Conservation (phyloP, 78 protist species). For the Salpingoeca rosetta region DNA sequence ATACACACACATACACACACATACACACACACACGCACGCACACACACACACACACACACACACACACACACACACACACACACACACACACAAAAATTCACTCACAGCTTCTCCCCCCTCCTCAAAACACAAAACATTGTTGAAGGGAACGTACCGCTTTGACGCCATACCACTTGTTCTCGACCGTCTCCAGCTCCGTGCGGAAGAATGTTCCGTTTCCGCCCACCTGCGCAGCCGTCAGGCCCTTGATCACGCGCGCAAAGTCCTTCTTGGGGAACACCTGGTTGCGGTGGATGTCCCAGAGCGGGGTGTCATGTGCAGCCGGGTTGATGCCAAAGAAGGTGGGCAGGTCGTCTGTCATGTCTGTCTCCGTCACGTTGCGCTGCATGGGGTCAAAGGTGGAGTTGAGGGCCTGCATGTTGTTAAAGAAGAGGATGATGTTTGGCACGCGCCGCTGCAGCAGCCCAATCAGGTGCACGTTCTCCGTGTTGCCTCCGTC, state of each 20-base stretch:
- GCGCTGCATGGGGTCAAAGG: neutral
- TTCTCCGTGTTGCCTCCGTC: neutral
- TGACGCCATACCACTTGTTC: too few relatives aligned
- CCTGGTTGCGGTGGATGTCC: neutral
- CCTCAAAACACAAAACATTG: neutral
- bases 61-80: neutral
- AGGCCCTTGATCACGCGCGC: neutral
- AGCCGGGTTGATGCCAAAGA: neutral
- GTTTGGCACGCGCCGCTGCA: neutral
- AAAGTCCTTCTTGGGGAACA: neutral
- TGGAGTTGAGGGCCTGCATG: neutral
- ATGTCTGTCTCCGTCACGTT: neutral
- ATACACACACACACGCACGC: neutral
- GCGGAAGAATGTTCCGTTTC: too few relatives aligned
- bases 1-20: neutral
- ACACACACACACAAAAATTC: neutral
- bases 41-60: neutral
- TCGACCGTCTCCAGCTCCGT: too few relatives aligned
- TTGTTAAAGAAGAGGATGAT: neutral
- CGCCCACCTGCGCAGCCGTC: too few relatives aligned
- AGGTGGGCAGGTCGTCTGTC: neutral
- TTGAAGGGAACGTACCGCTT: neutral
- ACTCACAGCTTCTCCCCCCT: neutral
- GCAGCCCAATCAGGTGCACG: neutral
- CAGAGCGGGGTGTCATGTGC: neutral